phyloP scores from a whole-genome alignment of 495 filamentous ascomycete genomes.

The Penicillium coffeae region DNA sequence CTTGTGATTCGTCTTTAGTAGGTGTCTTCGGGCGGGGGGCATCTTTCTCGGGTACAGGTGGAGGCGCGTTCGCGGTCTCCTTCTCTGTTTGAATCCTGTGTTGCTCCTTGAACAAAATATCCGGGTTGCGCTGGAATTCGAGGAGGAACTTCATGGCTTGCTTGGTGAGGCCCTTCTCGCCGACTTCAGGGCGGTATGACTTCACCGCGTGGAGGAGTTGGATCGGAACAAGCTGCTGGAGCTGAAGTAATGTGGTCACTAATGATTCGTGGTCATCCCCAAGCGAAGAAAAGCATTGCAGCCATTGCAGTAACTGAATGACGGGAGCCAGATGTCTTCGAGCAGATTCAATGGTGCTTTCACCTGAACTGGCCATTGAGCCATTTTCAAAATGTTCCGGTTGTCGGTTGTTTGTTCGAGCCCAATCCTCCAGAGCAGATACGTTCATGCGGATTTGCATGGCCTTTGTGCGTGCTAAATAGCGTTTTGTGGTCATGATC shows the following conservation, averaged over 20 bases:
- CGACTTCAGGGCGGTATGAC: slow-evolving; percentile 91
- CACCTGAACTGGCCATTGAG: slow-evolving; percentile 79
- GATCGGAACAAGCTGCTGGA: slow-evolving; percentile 76
- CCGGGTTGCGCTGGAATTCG: slow-evolving; percentile 68
- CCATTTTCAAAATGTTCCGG: slow-evolving; percentile 96
- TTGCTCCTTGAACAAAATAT: slow-evolving; percentile 34
- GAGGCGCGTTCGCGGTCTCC: slow-evolving; percentile 19
- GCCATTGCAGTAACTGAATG: slow-evolving; percentile 94
- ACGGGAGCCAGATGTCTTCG: slow-evolving; percentile 81
- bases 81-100: slow-evolving; percentile 32
- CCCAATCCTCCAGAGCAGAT: slow-evolving; percentile 94
- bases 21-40: slow-evolving; percentile 42
- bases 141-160: slow-evolving; percentile 81
- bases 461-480: slow-evolving; percentile 92
- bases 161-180: slow-evolving; percentile 85
- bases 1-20: slow-evolving; percentile 38
- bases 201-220: slow-evolving; percentile 92
- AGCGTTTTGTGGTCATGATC: slow-evolving; percentile 92
- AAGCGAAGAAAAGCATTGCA: slow-evolving; percentile 94
- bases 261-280: slow-evolving; percentile 89
- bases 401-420: slow-evolving; percentile 83
- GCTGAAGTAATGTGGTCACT: slow-evolving; percentile 81
- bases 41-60: slow-evolving; percentile 10
- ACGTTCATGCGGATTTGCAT: slow-evolving; percentile 99
- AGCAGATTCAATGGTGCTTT: slow-evolving; percentile 77